phyloP scores from a whole-genome alignment of 2,329 filamentous ascomycete species.

The Nothomitra cinnamomea region DNA sequence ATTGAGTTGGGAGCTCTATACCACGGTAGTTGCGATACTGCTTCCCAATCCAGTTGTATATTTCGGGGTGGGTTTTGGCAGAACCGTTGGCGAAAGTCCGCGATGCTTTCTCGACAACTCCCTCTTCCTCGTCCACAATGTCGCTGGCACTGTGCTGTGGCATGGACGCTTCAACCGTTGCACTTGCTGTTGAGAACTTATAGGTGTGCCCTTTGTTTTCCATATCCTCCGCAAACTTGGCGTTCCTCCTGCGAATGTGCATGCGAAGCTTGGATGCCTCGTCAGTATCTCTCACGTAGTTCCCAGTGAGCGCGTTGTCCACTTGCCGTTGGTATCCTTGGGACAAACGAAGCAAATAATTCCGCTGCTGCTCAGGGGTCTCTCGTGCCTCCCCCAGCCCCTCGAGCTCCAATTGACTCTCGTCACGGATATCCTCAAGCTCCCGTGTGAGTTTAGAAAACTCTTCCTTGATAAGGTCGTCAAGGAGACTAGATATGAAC shows the following conservation, averaged over 20 bases:
- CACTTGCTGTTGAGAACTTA: not conserved
- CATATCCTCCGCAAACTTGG: not conserved
- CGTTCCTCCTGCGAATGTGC: not conserved
- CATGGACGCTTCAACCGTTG: not conserved
- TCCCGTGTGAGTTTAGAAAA: not conserved
- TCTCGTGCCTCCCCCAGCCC: not conserved
- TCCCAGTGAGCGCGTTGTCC: not conserved
- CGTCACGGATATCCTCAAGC: not conserved
- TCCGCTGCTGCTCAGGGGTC: not conserved
- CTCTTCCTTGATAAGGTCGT: not conserved
- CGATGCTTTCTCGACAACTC: not conserved
- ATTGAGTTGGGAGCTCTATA: not conserved
- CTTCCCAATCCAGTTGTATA: not conserved
- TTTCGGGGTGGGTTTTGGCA: not conserved
- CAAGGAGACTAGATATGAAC: not conserved
- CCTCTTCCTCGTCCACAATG: not conserved
- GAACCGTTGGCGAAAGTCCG: not conserved
- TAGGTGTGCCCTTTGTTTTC: not conserved
- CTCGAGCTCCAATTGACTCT: not conserved
- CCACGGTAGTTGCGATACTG: not conserved
- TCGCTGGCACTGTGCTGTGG: not conserved
- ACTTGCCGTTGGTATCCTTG: not conserved
- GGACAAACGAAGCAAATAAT: not conserved
- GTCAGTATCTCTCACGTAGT: not conserved
- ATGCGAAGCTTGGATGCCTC: slow-evolving; percentile 2